These are phyloP conservation scores for Syzygium aromaticum DNA, from an alignment of 345 rosid species.

Conservation along the genomic window DNA sequence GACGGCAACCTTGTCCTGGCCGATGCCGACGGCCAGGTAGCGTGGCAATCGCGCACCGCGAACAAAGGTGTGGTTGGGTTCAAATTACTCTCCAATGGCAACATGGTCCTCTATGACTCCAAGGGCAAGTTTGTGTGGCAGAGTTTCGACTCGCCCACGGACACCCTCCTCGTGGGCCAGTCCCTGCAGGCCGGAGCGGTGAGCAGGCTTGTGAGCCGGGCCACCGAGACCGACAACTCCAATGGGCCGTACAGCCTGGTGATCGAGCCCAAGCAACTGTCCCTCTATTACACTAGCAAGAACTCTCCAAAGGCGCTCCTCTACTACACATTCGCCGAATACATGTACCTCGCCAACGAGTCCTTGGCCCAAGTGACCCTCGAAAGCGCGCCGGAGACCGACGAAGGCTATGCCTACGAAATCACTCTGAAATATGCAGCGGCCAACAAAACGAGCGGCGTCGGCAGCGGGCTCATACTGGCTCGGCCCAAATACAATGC, in stretches of 20 bases:
- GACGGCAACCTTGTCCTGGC: slow-evolving; percentile 48
- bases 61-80: slow-evolving; percentile 47
- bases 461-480: not conserved
- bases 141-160: slow-evolving; percentile 45
- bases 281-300: slow-evolving; percentile 26
- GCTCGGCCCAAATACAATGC: slow-evolving; percentile 32
- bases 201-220: slow-evolving; percentile 37
- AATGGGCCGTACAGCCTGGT: slow-evolving; percentile 52
- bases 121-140: slow-evolving; percentile 43
- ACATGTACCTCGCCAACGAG: not conserved
- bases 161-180: slow-evolving; percentile 43
- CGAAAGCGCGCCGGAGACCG: slow-evolving; percentile 6
- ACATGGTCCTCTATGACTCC: slow-evolving; percentile 41
- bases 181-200: slow-evolving; percentile 13
- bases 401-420: slow-evolving; percentile 11
- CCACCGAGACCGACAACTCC: slow-evolving; percentile 9
- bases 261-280: slow-evolving; percentile 29
- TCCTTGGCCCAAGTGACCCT: slow-evolving; percentile 10
- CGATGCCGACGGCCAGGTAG: slow-evolving; percentile 36
- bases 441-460: not conserved
- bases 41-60: slow-evolving; percentile 51
- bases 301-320: slow-evolving; percentile 16
- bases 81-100: slow-evolving; percentile 31
- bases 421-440: not conserved
- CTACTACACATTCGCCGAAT: slow-evolving; percentile 12